phyloP scores from a whole-genome alignment of 768 basidiomycete species.

The Boletus edulis region DNA sequence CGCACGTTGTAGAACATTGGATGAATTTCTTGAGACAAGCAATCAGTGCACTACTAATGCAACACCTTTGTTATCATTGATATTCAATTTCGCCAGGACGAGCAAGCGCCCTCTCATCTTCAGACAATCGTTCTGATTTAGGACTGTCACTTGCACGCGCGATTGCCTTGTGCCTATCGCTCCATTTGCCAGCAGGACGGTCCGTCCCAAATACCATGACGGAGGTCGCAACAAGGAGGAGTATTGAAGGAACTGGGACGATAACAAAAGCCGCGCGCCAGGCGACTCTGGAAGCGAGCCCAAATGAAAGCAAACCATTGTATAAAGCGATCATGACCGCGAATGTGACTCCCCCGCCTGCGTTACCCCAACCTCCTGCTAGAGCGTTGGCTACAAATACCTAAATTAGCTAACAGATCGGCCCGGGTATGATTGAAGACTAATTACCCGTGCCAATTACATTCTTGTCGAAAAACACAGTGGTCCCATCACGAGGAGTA shows the following conservation, averaged over 20 bases:
- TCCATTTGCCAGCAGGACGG: conserved; percentile 8
- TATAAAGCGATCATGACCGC: conserved; percentile 31
- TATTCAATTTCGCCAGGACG: neutral
- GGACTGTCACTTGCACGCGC: neutral
- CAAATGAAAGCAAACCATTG: conserved; percentile 35
- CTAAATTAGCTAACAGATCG: neutral
- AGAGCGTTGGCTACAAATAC: conserved; percentile 1
- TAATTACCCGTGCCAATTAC: conserved; percentile 37
- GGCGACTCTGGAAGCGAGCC: conserved; percentile 39
- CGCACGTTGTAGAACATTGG: neutral
- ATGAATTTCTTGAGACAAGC: conserved; percentile 6
- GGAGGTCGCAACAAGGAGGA: conserved; percentile 40
- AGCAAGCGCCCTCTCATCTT: conserved; percentile 10
- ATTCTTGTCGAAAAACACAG: conserved; percentile 55
- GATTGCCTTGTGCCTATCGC: conserved; percentile 8
- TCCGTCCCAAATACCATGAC: conserved; percentile 5
- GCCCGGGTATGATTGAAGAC: neutral
- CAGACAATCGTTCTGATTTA: neutral
- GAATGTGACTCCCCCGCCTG: conserved; percentile 7
- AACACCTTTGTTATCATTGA: too few relatives aligned
- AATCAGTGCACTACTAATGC: too few relatives aligned
- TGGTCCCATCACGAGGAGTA: too few relatives aligned
- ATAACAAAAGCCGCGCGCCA: conserved; percentile 57
- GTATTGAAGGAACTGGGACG: conserved; percentile 54
- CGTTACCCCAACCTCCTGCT: neutral